Percentiles rank a stretch among this genome's conserved stretches.
These are phyloP conservation scores for Sanghuangporus sanghuang DNA, from an alignment of 1,284 basidiomycete species.

Conservation along the genomic window DNA sequence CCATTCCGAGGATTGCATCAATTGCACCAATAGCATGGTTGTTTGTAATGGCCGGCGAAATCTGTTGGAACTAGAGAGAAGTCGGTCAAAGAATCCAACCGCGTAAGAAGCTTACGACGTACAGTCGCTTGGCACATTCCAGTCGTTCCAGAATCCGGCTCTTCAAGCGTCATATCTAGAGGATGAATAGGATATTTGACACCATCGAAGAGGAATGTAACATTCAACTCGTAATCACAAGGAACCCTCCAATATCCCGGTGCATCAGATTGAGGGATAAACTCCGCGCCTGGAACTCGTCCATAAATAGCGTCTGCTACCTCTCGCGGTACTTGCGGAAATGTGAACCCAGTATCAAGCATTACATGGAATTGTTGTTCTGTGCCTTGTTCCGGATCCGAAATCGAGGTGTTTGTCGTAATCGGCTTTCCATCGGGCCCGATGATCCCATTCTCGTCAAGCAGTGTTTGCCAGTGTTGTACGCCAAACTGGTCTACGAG, in stretches of 20 bases:
- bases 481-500: conserved; percentile 14
- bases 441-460: conserved; percentile 22
- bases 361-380: conserved; percentile 19
- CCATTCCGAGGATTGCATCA: conserved; percentile 23
- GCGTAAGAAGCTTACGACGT: neutral
- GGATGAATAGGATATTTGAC: conserved; percentile 21
- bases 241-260: conserved; percentile 22
- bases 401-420: conserved; percentile 17
- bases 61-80: conserved; percentile 22
- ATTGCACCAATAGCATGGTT: conserved; percentile 17
- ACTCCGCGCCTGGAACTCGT: conserved; percentile 21
- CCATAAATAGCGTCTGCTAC: conserved; percentile 25
- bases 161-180: conserved; percentile 18
- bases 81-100: neutral
- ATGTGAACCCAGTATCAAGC: conserved; percentile 22
- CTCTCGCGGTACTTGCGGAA: conserved; percentile 19
- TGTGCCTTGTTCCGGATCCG: conserved; percentile 12
- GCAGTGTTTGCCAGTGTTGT: conserved; percentile 23
- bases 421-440: conserved; percentile 22
- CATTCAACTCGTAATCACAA: conserved; percentile 24
- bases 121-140: neutral
- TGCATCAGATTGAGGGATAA: conserved; percentile 1
- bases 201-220: conserved; percentile 20
- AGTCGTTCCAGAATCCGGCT: neutral
- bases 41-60: conserved; percentile 11